Evolutionary conservation across 2,329 filamentous ascomycete genomes (phyloP).

Genomic region (Ceratocystis diversiconidia): DNA sequence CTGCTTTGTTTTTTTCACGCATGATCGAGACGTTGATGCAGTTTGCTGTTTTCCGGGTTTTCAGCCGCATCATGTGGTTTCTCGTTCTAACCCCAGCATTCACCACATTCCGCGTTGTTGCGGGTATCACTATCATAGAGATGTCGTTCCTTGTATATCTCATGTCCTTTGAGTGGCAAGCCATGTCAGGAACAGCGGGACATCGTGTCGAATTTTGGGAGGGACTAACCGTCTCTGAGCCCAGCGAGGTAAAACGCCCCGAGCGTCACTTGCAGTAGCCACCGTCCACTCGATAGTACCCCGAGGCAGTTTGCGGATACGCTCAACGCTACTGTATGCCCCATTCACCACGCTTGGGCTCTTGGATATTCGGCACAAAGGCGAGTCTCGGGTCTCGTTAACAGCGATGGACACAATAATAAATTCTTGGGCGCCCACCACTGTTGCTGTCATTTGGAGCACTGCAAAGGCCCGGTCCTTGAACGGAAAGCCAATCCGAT

Average conservation of each 20-base stretch:
- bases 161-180: constrained; percentile 29
- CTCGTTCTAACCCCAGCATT: constrained; percentile 1
- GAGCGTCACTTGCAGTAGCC: constrained; percentile 59
- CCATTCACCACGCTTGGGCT: constrained; percentile 40
- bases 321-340: constrained; percentile 52
- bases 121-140: constrained; percentile 13
- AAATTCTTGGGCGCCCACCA: constrained; percentile 32
- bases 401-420: constrained; percentile 44
- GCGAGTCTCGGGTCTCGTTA: constrained; percentile 24
- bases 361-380: constrained; percentile 52
- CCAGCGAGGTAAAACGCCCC: constrained; percentile 50
- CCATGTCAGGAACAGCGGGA: constrained; percentile 54
- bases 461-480: constrained; percentile 52
- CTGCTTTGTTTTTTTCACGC: constrained; percentile 11
- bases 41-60: constrained; percentile 3
- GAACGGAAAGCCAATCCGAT: constrained; percentile 46
- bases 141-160: constrained; percentile 13
- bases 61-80: neutral
- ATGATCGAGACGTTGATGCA: constrained; percentile 6
- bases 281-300: constrained; percentile 57
- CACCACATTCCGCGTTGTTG: constrained; percentile 3
- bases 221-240: constrained; percentile 51
- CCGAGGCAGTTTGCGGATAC: constrained; percentile 34
- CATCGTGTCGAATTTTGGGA: constrained; percentile 53
- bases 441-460: constrained; percentile 39